Conservation (phyloP, 2,329 filamentous ascomycete genomes). For the Penicillium sp. region DNA sequence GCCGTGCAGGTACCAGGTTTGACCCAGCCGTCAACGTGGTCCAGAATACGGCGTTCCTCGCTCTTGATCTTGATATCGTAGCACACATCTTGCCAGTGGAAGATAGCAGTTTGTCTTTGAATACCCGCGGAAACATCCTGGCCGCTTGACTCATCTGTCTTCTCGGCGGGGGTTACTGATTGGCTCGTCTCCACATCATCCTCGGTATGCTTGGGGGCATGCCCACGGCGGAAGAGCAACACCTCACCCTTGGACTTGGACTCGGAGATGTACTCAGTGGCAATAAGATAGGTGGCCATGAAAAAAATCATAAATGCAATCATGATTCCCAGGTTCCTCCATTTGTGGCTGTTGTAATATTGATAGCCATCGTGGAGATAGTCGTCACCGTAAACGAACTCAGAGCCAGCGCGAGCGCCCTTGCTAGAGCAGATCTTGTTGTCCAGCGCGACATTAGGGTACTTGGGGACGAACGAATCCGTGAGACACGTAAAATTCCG, state of each 20-base stretch:
- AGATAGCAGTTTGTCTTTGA: slow-evolving; percentile 69
- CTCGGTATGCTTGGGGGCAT: slow-evolving; percentile 47
- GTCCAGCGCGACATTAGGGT: slow-evolving; percentile 29
- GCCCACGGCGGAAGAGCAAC: slow-evolving; percentile 69
- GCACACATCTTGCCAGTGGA: slow-evolving; percentile 82
- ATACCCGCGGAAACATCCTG: slow-evolving; percentile 43
- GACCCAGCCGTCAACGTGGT: slow-evolving; percentile 88
- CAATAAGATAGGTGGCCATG: slow-evolving; percentile 59
- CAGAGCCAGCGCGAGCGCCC: slow-evolving; percentile 56
- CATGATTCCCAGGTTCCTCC: slow-evolving; percentile 68
- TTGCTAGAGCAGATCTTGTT: slow-evolving; percentile 58
- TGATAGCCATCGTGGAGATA: slow-evolving; percentile 57
- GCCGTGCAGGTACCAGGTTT: slow-evolving; percentile 88
- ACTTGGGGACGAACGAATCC: slow-evolving; percentile 22
- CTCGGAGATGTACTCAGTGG: slow-evolving; percentile 60
- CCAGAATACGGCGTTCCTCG: slow-evolving; percentile 70
- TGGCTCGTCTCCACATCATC: slow-evolving; percentile 31
- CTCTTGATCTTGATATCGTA: slow-evolving; percentile 80
- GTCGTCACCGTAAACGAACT: slow-evolving; percentile 55
- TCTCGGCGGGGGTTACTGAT: slow-evolving; percentile 30
- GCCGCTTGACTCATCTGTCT: slow-evolving; percentile 29
- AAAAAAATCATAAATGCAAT: slow-evolving; percentile 64
- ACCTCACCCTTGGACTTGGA: slow-evolving; percentile 75
- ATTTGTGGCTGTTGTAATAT: slow-evolving; percentile 60
- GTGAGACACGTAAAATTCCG: slow-evolving; percentile 55